phyloP scores from a whole-genome alignment of 768 basidiomycete genomes.

The Lentinus brumalis region DNA sequence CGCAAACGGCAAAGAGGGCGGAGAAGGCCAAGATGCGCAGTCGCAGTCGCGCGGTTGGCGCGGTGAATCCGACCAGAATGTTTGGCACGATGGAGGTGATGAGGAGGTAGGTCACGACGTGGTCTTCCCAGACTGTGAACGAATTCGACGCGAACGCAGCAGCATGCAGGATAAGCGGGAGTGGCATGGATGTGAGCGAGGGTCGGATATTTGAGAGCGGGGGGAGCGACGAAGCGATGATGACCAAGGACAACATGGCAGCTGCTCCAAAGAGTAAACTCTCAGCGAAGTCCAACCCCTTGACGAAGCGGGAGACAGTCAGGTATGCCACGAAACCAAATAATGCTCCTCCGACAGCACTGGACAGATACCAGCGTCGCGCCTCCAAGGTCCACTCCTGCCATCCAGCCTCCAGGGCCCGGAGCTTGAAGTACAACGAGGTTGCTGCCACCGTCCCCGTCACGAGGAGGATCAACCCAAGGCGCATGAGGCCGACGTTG shows the following conservation, averaged over 20 bases:
- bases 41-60: slow-evolving; percentile 70
- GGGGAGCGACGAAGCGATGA: slow-evolving; percentile 46
- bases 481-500: slow-evolving; percentile 72
- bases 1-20: slow-evolving; percentile 61
- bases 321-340: slow-evolving; percentile 38
- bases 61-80: slow-evolving; percentile 62
- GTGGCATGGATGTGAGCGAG: slow-evolving; percentile 30
- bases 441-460: slow-evolving; percentile 57
- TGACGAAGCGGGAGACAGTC: slow-evolving; percentile 35
- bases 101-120: slow-evolving; percentile 73
- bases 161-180: slow-evolving; percentile 69
- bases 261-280: slow-evolving; percentile 51
- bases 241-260: slow-evolving; percentile 46
- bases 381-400: slow-evolving; percentile 41
- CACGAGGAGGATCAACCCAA: slow-evolving; percentile 67
- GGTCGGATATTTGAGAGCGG: slow-evolving; percentile 24
- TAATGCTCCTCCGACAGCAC: slow-evolving; percentile 23
- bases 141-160: slow-evolving; percentile 89
- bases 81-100: slow-evolving; percentile 62
- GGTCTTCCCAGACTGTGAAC: slow-evolving; percentile 98
- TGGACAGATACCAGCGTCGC: slow-evolving; percentile 15
- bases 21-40: slow-evolving; percentile 76
- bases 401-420: slow-evolving; percentile 40
- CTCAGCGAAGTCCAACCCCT: slow-evolving; percentile 43
- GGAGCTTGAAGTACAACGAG: slow-evolving; percentile 55